A percentile compares a stretch with the other conserved stretches of the same genome.
These are phyloP conservation scores for Luffa aegyptiaca DNA, from an alignment of 306 rosid species.

Conservation along the genomic window DNA sequence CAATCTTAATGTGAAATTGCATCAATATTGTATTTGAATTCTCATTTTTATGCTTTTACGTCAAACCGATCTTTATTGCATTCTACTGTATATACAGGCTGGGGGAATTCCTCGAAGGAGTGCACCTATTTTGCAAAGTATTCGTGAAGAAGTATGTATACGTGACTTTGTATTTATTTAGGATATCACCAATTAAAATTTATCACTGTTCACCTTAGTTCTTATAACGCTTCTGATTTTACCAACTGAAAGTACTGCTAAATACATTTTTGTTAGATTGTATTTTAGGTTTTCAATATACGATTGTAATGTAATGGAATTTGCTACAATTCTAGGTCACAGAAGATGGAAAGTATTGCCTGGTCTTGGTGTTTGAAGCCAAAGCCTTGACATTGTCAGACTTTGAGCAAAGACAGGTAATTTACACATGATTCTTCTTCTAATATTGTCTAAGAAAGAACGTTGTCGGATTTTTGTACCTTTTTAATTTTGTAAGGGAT, in stretches of 20 bases:
- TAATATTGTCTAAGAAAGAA: neutral
- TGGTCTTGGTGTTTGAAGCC: conserved; percentile 76
- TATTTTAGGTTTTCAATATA: too few relatives aligned
- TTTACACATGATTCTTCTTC: neutral
- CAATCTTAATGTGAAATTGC: neutral
- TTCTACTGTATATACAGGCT: conserved; percentile 35
- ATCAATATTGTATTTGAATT: neutral
- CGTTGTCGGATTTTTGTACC: neutral
- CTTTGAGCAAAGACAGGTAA: conserved; percentile 89
- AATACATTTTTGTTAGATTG: neutral
- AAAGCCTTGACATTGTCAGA: conserved; percentile 67
- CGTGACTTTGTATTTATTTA: conserved; percentile 4
- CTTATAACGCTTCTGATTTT: neutral
- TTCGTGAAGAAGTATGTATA: conserved; percentile 83
- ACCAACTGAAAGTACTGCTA: neutral
- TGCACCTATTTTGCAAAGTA: conserved; percentile 59
- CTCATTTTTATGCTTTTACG: neutral
- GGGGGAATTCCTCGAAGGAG: conserved; percentile 91
- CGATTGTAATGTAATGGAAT: neutral
- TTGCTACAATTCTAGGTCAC: conserved; percentile 45
- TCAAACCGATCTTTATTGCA: neutral
- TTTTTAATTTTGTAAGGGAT: neutral
- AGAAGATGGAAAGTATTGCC: conserved; percentile 60
- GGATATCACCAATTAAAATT: neutral
- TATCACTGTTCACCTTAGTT: neutral